phyloP scores from a whole-genome alignment of 208 protist genomes.

The Wallacemonas sp. region DNA sequence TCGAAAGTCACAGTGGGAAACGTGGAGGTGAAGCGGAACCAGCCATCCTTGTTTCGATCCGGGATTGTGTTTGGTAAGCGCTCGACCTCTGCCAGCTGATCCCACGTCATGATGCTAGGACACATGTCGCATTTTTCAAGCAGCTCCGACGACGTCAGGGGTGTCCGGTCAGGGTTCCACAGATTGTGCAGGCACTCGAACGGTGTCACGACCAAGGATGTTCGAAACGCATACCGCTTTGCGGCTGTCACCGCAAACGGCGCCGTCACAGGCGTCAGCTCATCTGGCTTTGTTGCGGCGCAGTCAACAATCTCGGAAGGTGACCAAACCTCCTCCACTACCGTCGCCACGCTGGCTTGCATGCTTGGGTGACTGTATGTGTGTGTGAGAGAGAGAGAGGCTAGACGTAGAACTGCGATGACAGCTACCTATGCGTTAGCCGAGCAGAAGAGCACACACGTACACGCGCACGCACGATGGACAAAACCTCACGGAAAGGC shows the following conservation, averaged over 20 bases:
- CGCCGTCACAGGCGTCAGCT: conserved; percentile 11
- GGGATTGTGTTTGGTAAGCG: neutral
- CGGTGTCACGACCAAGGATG: conserved; percentile 18
- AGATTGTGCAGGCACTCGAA: conserved; percentile 26
- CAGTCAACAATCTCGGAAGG: conserved; percentile 21
- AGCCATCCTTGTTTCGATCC: conserved; percentile 19
- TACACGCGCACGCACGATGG: neutral
- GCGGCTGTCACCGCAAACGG: conserved; percentile 5
- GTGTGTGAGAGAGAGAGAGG: neutral
- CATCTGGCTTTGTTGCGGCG: conserved; percentile 10
- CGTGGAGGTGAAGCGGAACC: conserved; percentile 20
- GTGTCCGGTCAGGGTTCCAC: conserved; percentile 18
- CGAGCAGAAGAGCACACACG: conserved; percentile 3
- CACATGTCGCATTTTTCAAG: neutral
- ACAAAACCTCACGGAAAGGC: neutral
- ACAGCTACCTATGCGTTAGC: too few species aligned
- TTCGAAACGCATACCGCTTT: conserved; percentile 14
- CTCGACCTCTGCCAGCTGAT: conserved; percentile 7
- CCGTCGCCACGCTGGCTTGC: conserved; percentile 17
- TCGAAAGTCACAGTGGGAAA: conserved; percentile 28
- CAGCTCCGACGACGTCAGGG: conserved; percentile 11
- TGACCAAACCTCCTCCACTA: conserved; percentile 32
- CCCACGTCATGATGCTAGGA: conserved; percentile 7
- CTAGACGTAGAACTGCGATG: too few species aligned
- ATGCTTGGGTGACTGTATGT: neutral